Evolutionary conservation across 2,329 filamentous ascomycete genomes (phyloP).

Genomic region (Colletotrichum limetticola): DNA sequence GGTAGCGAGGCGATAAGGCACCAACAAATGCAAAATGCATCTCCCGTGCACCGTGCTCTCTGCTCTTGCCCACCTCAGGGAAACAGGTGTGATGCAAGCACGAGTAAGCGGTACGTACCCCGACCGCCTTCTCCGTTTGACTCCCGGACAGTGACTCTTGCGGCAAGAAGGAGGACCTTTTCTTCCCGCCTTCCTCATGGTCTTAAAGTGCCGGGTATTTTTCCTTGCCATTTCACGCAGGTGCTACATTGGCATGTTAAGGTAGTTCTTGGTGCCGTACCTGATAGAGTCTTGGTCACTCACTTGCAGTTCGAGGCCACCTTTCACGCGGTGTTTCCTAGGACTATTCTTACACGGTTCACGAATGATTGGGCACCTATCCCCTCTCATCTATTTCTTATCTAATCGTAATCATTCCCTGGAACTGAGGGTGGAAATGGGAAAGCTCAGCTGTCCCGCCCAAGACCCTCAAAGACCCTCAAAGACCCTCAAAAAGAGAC

Average conservation of each 20-base stretch:
- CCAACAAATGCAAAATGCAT: neutral
- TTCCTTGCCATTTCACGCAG: neutral
- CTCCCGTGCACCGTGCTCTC: too few species aligned
- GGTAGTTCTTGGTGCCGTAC: neutral
- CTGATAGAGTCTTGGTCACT: neutral
- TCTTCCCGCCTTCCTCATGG: neutral
- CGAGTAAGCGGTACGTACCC: constrained; percentile 12
- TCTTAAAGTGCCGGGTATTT: constrained; percentile 1
- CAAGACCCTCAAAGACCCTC: neutral
- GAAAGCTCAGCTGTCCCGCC: neutral
- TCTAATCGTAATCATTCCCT: constrained; percentile 8
- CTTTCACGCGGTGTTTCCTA: neutral
- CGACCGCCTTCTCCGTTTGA: neutral
- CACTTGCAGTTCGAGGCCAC: neutral
- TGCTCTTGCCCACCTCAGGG: too few species aligned
- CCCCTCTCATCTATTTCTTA: constrained; percentile 1
- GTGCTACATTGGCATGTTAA: neutral
- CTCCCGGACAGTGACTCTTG: too few species aligned
- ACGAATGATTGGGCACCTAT: neutral
- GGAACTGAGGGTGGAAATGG: neutral
- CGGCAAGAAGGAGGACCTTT: too few species aligned
- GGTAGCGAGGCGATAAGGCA: constrained; percentile 34
- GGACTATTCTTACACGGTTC: neutral
- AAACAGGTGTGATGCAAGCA: neutral
- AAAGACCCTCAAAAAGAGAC: neutral